Base-by-base conservation (phyloP, 2,329 filamentous ascomycete genomes). In the Fusarium guadeloupense region DNA sequence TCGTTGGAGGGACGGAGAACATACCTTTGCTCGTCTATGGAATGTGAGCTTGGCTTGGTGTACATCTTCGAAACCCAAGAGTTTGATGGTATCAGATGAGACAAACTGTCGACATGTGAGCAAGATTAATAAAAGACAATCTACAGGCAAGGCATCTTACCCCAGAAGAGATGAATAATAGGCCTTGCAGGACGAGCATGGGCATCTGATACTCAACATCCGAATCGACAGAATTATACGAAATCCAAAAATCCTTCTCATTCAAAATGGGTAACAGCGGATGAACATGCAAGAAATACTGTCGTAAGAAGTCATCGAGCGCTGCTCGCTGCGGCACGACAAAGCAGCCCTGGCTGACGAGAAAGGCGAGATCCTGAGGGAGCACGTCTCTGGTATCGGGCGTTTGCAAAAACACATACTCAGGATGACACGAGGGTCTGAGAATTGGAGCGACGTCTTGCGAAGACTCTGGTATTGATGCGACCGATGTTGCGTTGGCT, bases 241-340 rank as follows among this genome's bases (percentile, higher is more conserved):
- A 42, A 9, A 59, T 46, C 67, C 67, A 69, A 7, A 67, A 65
- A 7, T 69, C 67, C 38, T 61, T 68, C 10, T 69, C 67, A 7
- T 69, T 67, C 4, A 72, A 9, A 0, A 72, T 41, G 1, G 70
- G 70, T 12, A 72, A 64, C 46, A 72, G 66, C 3, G 70, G 70
- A 34, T 72, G 70, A 0, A 72, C 67, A n/a, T 72, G 68, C 1
- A 63, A 34, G 13, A 72, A 72, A 46, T 72, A 72, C 17, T 70
- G 64, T 6, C 61, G 28, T n/a, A 72, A 31, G n/a, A 72, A 71
- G 30, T 72, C 68, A 28, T 71, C 66, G 9, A 72, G 59, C 8
- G 62, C 62, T 1, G 42, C 50, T 14, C 68, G 42, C 19, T 67
- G 62, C 0, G 69, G 69, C 0, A 72, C 67, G 0, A 69, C 40